Evolutionary conservation across 805 yeast species (phyloP).

Genomic region (Debaryomyces prosopidis): DNA sequence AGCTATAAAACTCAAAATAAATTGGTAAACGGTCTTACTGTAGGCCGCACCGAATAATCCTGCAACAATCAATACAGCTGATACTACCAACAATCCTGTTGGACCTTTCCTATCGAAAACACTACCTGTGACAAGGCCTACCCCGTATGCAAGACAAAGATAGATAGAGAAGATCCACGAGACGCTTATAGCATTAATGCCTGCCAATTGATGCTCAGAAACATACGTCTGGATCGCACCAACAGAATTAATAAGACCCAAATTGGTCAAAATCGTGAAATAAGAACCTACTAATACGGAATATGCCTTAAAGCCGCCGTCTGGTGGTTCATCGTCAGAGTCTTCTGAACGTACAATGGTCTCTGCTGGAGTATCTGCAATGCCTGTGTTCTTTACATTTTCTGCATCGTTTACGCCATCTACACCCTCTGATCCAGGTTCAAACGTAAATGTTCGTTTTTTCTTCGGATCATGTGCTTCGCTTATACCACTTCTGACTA

Average conservation of each 20-base stretch:
- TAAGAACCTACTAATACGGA: conserved; percentile 25
- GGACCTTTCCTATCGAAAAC: conserved; percentile 66
- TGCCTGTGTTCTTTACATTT: too few species aligned
- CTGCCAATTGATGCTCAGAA: conserved; percentile 35
- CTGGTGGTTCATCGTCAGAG: conserved; percentile 14
- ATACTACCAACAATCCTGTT: conserved; percentile 43
- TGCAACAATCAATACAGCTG: conserved; percentile 41
- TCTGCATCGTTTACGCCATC: too few species aligned
- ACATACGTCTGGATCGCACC: conserved; percentile 43
- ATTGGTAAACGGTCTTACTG: conserved; percentile 55
- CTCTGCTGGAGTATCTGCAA: too few species aligned
- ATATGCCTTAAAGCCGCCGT: conserved; percentile 26
- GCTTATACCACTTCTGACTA: too few species aligned
- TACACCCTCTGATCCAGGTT: too few species aligned
- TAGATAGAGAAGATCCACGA: conserved; percentile 45
- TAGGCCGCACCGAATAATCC: conserved; percentile 59
- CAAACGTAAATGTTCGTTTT: too few species aligned
- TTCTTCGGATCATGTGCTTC: too few species aligned
- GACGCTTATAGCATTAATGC: conserved; percentile 26
- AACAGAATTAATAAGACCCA: conserved; percentile 35
- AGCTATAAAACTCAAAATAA: conserved; percentile 50
- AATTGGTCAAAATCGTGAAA: conserved; percentile 22
- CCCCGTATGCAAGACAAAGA: conserved; percentile 27
- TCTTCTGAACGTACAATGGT: too few species aligned
- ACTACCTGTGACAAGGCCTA: conserved; percentile 49